Conservation (phyloP, 257 asterid genomes). For the Leptodermis oblonga region DNA sequence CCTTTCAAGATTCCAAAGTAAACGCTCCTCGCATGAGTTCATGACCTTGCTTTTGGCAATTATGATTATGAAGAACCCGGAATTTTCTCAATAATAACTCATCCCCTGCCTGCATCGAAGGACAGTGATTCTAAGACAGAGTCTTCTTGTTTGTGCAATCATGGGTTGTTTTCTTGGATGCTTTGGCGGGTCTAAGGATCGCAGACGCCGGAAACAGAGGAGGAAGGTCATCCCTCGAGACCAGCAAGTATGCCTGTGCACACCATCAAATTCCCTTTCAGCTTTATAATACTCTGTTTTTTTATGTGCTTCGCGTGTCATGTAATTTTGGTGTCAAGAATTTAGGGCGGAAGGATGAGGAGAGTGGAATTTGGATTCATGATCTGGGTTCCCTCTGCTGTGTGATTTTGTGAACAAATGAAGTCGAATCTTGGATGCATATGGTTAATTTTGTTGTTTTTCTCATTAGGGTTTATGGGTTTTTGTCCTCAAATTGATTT, state of each 20-base stretch:
- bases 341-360: neutral
- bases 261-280: neutral
- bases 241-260: constrained; percentile 36
- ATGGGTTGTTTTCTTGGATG: constrained; percentile 92
- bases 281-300: constrained; percentile 17
- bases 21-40: constrained; percentile 1
- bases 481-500: neutral
- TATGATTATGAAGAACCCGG: neutral
- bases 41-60: neutral
- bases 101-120: constrained; percentile 7
- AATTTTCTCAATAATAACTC: neutral
- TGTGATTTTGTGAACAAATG: neutral
- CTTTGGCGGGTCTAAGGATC: constrained; percentile 66
- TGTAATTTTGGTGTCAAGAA: neutral
- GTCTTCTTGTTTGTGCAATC: neutral
- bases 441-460: neutral
- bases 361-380: neutral
- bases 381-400: neutral
- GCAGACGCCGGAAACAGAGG: constrained; percentile 52
- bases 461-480: neutral
- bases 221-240: constrained; percentile 45
- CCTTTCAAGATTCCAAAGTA: neutral
- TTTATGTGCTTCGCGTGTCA: neutral
- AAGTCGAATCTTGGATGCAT: neutral
- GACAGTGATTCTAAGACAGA: neutral